phyloP scores from a whole-genome alignment of 306 rosid genomes.

The Cercis canadensis region DNA sequence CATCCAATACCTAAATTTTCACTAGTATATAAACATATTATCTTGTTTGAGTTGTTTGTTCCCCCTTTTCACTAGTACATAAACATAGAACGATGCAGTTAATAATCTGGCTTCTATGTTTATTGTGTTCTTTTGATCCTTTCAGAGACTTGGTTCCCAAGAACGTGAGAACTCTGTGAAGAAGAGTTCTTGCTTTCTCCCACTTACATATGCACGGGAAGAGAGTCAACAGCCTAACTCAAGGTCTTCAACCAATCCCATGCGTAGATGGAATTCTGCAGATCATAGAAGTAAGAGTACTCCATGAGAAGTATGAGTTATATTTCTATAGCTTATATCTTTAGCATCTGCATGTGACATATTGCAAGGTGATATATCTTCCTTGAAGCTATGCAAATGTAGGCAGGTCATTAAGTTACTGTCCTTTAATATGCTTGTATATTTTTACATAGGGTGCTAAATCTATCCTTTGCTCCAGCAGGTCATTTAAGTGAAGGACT shows the following conservation, averaged over 20 bases:
- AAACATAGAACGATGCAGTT: slow-evolving; percentile 8
- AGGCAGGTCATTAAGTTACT: slow-evolving; percentile 27
- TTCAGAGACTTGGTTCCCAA: slow-evolving; percentile 80
- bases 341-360: slow-evolving; percentile 7
- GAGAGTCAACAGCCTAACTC: slow-evolving; percentile 72
- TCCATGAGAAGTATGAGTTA: slow-evolving; percentile 27
- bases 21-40: not conserved
- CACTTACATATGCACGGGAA: slow-evolving; percentile 62
- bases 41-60: slow-evolving; percentile 13
- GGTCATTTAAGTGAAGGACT: slow-evolving; percentile 87
- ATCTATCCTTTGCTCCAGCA: slow-evolving; percentile 45
- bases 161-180: slow-evolving; percentile 74
- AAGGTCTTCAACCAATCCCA: slow-evolving; percentile 73
- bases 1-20: not conserved
- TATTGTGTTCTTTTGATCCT: slow-evolving; percentile 36
- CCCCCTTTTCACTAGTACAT: not conserved
- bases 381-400: slow-evolving; percentile 13
- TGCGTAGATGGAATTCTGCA: slow-evolving; percentile 75
- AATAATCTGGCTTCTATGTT: not conserved
- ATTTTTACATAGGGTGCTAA: slow-evolving; percentile 22
- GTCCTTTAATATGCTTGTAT: slow-evolving; percentile 18
- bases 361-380: slow-evolving; percentile 18
- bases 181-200: slow-evolving; percentile 70
- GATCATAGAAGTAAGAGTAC: slow-evolving; percentile 70
- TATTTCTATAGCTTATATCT: slow-evolving; percentile 7